Percentiles rank a stretch among this genome's conserved stretches.
phyloP scores from a whole-genome alignment of 257 asterid genomes.

The Knoxia roxburghii region DNA sequence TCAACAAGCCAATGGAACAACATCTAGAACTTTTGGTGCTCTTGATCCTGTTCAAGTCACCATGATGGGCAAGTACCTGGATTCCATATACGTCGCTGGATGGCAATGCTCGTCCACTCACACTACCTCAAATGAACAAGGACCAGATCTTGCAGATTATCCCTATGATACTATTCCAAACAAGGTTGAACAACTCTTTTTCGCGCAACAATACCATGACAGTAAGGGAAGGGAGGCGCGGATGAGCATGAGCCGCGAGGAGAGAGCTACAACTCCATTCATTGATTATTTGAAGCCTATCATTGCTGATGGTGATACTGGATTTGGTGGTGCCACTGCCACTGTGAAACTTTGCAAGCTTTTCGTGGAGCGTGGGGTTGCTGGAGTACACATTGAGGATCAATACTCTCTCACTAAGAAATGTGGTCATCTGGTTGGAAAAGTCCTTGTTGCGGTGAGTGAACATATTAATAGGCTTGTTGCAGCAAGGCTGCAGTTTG shows the following conservation, averaged over 20 bases:
- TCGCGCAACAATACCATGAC: conserved; percentile 94
- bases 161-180: conserved; percentile 97
- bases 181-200: conserved; percentile 90
- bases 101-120: conserved; percentile 99
- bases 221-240: conserved; percentile 88
- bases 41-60: conserved; percentile 97
- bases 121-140: conserved; percentile 90
- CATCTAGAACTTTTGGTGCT: conserved; percentile 90
- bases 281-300: conserved; percentile 88
- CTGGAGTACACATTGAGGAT: conserved; percentile 97
- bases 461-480: conserved; percentile 91
- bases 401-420: conserved; percentile 87
- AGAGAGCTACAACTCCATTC: conserved; percentile 60
- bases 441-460: conserved; percentile 77
- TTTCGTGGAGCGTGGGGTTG: conserved; percentile 96
- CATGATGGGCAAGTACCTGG: conserved; percentile 94
- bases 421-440: conserved; percentile 98
- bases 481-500: conserved; percentile 91
- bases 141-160: conserved; percentile 96
- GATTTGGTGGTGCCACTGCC: conserved; percentile 97
- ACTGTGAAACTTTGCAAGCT: conserved; percentile 91
- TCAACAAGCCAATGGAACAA: conserved; percentile 83
- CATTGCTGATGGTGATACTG: conserved; percentile 96
- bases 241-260: conserved; percentile 73
- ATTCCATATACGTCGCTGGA: conserved; percentile 86